A percentile compares a stretch with the other conserved stretches of the same genome.
phyloP scores from a whole-genome alignment of 768 basidiomycete species.

The Termitomyces sp. region DNA sequence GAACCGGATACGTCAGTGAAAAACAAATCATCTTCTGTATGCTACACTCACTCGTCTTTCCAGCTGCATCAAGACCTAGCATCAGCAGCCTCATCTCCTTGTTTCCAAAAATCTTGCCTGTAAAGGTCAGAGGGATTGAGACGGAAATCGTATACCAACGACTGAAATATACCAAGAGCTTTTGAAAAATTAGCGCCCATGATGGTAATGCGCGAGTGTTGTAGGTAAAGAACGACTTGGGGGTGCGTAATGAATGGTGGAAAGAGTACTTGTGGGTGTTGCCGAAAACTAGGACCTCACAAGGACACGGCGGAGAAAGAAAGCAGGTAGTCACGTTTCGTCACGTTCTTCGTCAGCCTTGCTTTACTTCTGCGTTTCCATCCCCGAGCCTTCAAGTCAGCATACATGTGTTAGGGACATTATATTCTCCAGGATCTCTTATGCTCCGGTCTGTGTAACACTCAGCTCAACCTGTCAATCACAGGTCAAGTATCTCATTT shows the following conservation, averaged over 20 bases:
- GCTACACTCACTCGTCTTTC: slow-evolving; percentile 83
- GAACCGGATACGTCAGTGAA: slow-evolving; percentile 10
- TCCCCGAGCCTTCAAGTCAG: too few species aligned
- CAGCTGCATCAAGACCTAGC: slow-evolving; percentile 96
- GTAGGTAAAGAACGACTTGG: slow-evolving; percentile 62
- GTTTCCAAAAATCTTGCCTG: slow-evolving; percentile 94
- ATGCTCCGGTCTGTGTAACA: too few species aligned
- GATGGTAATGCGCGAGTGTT: slow-evolving; percentile 23
- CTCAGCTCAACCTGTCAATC: too few species aligned
- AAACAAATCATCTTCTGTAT: background rate
- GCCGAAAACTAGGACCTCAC: slow-evolving; percentile 5
- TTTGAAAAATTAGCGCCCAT: slow-evolving; percentile 91
- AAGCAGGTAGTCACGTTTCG: slow-evolving; percentile 7
- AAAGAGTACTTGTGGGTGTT: slow-evolving; percentile 15
- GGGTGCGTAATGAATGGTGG: slow-evolving; percentile 20
- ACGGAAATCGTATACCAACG: slow-evolving; percentile 6
- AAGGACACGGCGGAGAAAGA: slow-evolving; percentile 5
- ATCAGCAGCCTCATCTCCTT: slow-evolving; percentile 98
- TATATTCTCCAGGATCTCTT: background rate
- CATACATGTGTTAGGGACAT: background rate
- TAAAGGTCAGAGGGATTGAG: background rate
- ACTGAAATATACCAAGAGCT: slow-evolving; percentile 52
- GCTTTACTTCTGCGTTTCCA: too few species aligned
- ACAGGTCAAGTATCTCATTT: too few species aligned
- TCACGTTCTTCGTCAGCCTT: slow-evolving; percentile 3